Evolutionary conservation across 768 basidiomycete genomes (phyloP), one percentile per base, ranked within the genome.

Genomic region (Serendipita sp.): DNA sequence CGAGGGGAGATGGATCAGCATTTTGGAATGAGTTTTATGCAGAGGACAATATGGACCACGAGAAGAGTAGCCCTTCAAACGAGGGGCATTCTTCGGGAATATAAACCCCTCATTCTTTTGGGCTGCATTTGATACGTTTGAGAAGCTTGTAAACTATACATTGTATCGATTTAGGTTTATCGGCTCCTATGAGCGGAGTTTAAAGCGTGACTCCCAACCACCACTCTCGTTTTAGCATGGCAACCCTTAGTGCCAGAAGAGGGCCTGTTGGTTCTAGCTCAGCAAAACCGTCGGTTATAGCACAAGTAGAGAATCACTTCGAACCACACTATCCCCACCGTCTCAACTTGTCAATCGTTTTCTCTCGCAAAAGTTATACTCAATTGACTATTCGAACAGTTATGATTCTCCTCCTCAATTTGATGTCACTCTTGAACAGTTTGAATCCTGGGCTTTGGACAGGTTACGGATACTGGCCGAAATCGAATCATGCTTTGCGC

Each of bases 391-490:
- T 63, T 43, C 44, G 50, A 48, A 27, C 63, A 96, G 93, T 74
- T 98, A 99, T 71, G 87, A 94, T 68, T 75, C 71, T 16, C 90
- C 94, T 23, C 96, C 96, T 18, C 73, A 80, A 15, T 85, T 85
- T 64, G 92, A 98, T 69, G 86, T 98, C 18, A 92, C 92, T 1
- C 77, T 98, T 16, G 96, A 98, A 72, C 89, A 97, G 67, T 99
- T 99, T 68, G 96, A 99, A 72, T 85, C 80, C 2, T 89, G 81
- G 71, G 96, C 96, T 0, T 78, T 99, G 23, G 84, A 95, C 68
- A 78, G 96, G 43, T 79, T 99, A 36, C 83, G 91, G 31, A 79
- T 96, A 16, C 80, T 96, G 16, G 87, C 88, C 15, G 91, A 94
- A 72, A 94, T 96, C 64, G 92, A 95, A 70, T 86, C 93, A 1